These are phyloP conservation scores for Penicillium decumbens DNA, from an alignment of 2,329 filamentous ascomycete species.

Conservation along the genomic window DNA sequence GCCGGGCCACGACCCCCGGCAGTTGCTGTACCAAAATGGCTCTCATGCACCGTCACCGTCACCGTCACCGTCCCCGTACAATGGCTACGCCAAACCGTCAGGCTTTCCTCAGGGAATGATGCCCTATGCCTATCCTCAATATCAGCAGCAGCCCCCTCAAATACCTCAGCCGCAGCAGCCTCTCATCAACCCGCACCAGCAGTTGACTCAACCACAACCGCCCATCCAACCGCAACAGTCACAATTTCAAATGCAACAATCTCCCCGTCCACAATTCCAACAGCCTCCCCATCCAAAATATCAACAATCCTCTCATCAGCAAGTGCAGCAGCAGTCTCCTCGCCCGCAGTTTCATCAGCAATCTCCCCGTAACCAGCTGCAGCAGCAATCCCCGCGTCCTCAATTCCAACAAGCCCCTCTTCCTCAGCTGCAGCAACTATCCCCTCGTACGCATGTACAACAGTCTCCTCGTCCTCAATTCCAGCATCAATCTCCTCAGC, in stretches of 20 bases:
- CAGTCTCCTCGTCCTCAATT: slow-evolving; percentile 7
- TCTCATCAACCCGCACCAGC: slow-evolving; percentile 28
- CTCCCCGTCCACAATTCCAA: background rate
- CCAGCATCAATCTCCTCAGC: slow-evolving; percentile 7
- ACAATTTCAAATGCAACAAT: slow-evolving; percentile 1
- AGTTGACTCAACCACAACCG: slow-evolving; percentile 29
- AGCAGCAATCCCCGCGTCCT: slow-evolving; percentile 5
- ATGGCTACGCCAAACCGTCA: slow-evolving; percentile 36
- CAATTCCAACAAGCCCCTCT: slow-evolving; percentile 3
- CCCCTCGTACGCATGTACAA: background rate
- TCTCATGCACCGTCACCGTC: slow-evolving; percentile 23
- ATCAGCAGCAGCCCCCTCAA: slow-evolving; percentile 22
- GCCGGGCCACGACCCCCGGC: slow-evolving; percentile 29
- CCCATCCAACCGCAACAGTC: slow-evolving; percentile 17
- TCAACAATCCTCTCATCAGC: background rate
- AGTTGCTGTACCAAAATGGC: slow-evolving; percentile 37
- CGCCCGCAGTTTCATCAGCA: slow-evolving; percentile 7
- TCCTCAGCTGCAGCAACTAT: slow-evolving; percentile 2
- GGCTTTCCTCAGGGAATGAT: slow-evolving; percentile 34
- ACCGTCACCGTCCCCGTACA: slow-evolving; percentile 5
- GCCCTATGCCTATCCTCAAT: slow-evolving; percentile 32
- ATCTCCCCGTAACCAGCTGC: slow-evolving; percentile 4
- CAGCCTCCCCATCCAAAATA: background rate
- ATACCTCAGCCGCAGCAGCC: slow-evolving; percentile 9
- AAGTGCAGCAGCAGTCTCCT: slow-evolving; percentile 1